Evolutionary conservation across 192 early-diverging fungal genomes (phyloP).

Genomic region (Coemansia sp.): DNA sequence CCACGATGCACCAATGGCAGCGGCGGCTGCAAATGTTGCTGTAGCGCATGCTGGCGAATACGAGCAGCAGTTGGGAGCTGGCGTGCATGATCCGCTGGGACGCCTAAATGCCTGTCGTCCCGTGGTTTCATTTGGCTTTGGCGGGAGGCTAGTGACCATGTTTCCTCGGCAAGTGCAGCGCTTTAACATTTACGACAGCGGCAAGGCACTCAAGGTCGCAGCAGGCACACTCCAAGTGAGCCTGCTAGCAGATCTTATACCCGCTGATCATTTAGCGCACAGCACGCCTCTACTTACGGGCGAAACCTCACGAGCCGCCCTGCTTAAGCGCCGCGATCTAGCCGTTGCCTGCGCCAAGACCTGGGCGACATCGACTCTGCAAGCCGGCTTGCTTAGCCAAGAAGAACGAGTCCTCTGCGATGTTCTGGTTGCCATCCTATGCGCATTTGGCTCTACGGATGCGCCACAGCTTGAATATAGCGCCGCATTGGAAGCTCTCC

Average conservation of each 20-base stretch:
- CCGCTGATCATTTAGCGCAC: conserved; percentile 1
- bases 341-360: conserved; percentile 30
- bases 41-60: neutral
- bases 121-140: conserved; percentile 72
- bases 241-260: conserved; percentile 50
- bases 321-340: conserved; percentile 54
- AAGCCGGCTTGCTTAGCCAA: neutral
- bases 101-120: conserved; percentile 50
- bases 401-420: conserved; percentile 30
- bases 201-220: conserved; percentile 44
- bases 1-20: neutral
- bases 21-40: neutral
- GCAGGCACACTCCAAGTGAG: conserved; percentile 57
- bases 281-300: conserved; percentile 59
- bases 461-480: conserved; percentile 6
- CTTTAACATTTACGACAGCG: conserved; percentile 44
- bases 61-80: conserved; percentile 2
- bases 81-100: conserved; percentile 23
- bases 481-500: conserved; percentile 53
- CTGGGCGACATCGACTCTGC: conserved; percentile 8
- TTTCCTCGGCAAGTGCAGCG: conserved; percentile 65
- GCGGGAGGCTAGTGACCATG: conserved; percentile 65
- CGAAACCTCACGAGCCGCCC: conserved; percentile 60
- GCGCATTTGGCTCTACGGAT: conserved; percentile 21
- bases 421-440: conserved; percentile 26